Evolutionary conservation across 176 grass and related monocot genomes (phyloP).

Genomic region (Cenchrus purpureus): DNA sequence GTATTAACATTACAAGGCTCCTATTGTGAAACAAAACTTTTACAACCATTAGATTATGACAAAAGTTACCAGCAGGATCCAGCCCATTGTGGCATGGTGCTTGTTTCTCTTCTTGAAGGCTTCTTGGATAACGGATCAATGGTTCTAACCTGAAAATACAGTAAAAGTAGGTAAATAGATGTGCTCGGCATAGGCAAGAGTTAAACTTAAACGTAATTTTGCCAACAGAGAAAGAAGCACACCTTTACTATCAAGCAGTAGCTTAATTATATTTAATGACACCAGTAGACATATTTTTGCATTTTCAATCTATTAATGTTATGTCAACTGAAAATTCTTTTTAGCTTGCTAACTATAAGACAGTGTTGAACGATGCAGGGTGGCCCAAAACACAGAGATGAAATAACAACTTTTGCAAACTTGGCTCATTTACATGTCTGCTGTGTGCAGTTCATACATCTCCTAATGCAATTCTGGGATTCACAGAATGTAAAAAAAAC

Average conservation of each 20-base stretch:
- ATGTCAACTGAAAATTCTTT: background rate
- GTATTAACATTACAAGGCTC: background rate
- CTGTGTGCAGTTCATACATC: background rate
- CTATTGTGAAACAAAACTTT: slow-evolving; percentile 4
- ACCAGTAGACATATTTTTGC: slow-evolving; percentile 6
- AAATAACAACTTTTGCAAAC: background rate
- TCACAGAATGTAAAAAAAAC: background rate
- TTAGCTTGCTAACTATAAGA: slow-evolving; percentile 21
- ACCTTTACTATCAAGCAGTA: background rate
- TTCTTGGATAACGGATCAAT: slow-evolving; percentile 60
- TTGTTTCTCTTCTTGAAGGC: slow-evolving; percentile 90
- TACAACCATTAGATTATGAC: slow-evolving; percentile 18
- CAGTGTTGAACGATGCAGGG: background rate
- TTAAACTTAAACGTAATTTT: slow-evolving; percentile 25
- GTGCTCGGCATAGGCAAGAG: background rate
- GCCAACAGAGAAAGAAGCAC: background rate
- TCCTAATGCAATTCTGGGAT: background rate
- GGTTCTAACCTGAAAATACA: slow-evolving; percentile 75
- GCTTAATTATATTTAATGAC: slow-evolving; percentile 35
- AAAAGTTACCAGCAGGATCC: slow-evolving; percentile 94
- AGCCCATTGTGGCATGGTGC: slow-evolving; percentile 99
- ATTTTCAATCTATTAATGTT: slow-evolving; percentile 14
- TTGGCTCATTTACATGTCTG: background rate
- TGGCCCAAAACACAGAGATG: background rate
- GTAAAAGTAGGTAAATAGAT: slow-evolving; percentile 31